Base-by-base conservation (phyloP, 2,329 filamentous ascomycete species). In the Monosporascus sp. region DNA sequence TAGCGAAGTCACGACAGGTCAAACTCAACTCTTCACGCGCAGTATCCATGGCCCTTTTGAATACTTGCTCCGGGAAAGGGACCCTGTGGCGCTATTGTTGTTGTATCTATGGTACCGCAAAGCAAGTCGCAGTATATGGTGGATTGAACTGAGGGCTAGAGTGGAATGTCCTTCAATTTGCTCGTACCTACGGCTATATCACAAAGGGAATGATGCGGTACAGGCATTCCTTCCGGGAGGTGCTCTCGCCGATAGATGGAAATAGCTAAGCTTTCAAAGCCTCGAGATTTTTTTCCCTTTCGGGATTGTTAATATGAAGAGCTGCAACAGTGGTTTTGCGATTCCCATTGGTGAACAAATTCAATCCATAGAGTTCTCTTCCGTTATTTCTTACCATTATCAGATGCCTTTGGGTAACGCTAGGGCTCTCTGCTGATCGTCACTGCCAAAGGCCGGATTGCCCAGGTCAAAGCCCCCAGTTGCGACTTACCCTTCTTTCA, bases 101-200 rank as follows among this genome's bases (percentile, higher is more conserved):
- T 56, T 77, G 0, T 74, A 73, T 56, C 52, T 75, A 4, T 77
- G 73, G 74, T 77, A 75, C 46, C 60, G 63, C 20, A 76, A 74
- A 59, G 64, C 67, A 52, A 49, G 72, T 37, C 65, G 65, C 17
- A 65, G 65, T 60, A 68, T 76, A 56, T 77, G 74, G 74, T 77
- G 73, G 72, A 69, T 77, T 54, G 68, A 68, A 20, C 63, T 75
- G 1, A 65, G 74, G 36, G 71, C 73, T 1, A 66, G 66, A 50
- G 66, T 76, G 37, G 75, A 77, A 59, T 69, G 70, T 44, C 71
- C 70, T 37, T 64, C 73, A n/a, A 77, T 77, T 43, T 64, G 64
- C 52, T 55, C 54, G 14, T 76, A 76, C 44, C 54, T 77, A 4
- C 59, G 37, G 3, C 51, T 60, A 3, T 60, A 71, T 62, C 68